These are phyloP conservation scores for Coprinellus aureogranulatus DNA, from an alignment of 768 basidiomycete genomes.

Conservation along the genomic window DNA sequence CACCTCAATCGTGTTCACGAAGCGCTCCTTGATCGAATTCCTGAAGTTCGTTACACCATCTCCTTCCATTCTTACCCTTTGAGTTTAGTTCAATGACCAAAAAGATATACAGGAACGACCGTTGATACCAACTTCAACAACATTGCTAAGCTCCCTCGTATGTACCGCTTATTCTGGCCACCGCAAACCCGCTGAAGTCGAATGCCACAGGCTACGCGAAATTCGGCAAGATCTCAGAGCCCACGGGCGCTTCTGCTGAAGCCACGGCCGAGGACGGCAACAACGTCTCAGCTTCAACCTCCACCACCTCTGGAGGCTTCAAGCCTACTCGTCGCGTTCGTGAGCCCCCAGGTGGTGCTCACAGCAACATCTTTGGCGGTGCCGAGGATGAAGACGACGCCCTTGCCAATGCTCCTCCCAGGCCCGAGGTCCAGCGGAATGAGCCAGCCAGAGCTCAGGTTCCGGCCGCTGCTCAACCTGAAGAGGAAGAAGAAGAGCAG, in stretches of 20 bases:
- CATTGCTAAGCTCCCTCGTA: slow-evolving; percentile 75
- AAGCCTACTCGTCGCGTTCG: slow-evolving; percentile 60
- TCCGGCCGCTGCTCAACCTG: slow-evolving; percentile 1
- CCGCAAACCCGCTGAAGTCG: neutral
- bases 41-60: slow-evolving; percentile 51
- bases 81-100: slow-evolving; percentile 9
- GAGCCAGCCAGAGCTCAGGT: neutral
- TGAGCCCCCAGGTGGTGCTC: slow-evolving; percentile 50
- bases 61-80: slow-evolving; percentile 2
- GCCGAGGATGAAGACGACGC: slow-evolving; percentile 59
- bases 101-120: slow-evolving; percentile 69
- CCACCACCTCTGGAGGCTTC: slow-evolving; percentile 31
- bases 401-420: slow-evolving; percentile 53
- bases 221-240: slow-evolving; percentile 56
- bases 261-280: neutral
- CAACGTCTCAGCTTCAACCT: slow-evolving; percentile 10
- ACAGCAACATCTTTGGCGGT: slow-evolving; percentile 49
- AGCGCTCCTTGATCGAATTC: slow-evolving; percentile 73
- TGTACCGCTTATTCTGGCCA: slow-evolving; percentile 15
- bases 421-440: slow-evolving; percentile 8
- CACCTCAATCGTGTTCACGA: slow-evolving; percentile 76
- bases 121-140: slow-evolving; percentile 75
- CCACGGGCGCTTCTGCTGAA: neutral
- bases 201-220: slow-evolving; percentile 58
- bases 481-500: slow-evolving; percentile 26